phyloP scores from a whole-genome alignment of 1,284 basidiomycete genomes.

The Ceratobasidium papillatum region DNA sequence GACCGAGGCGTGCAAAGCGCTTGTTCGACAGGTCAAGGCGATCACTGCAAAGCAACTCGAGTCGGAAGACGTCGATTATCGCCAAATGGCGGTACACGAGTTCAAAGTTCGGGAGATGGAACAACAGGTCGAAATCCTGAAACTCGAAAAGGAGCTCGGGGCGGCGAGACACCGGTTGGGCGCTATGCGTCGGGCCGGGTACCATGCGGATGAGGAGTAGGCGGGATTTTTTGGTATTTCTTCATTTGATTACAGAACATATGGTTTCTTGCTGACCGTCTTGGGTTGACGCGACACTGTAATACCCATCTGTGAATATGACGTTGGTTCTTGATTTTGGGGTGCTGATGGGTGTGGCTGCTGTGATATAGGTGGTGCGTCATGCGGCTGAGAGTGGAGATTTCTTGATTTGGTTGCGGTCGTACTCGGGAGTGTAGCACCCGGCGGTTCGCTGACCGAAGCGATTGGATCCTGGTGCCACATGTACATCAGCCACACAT shows the following conservation, averaged over 20 bases:
- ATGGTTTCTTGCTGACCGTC: neutral
- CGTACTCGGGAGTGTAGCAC: neutral
- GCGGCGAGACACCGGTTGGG: slow-evolving; percentile 87
- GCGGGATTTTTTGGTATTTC: slow-evolving; percentile 48
- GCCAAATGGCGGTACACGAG: slow-evolving; percentile 91
- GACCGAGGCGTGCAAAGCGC: slow-evolving; percentile 96
- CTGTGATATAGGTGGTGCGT: no score
- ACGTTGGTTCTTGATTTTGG: neutral
- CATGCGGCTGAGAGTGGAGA: neutral
- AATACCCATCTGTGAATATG: slow-evolving; percentile 25
- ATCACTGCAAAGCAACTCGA: slow-evolving; percentile 84
- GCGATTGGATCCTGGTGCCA: neutral
- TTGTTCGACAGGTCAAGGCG: slow-evolving; percentile 96
- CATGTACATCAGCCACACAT: neutral
- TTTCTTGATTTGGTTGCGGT: neutral
- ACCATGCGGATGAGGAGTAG: slow-evolving; percentile 82
- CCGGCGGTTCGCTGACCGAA: neutral
- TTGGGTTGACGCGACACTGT: slow-evolving; percentile 27
- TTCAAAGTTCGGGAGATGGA: slow-evolving; percentile 99
- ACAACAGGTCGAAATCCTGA: slow-evolving; percentile 97
- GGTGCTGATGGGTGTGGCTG: neutral
- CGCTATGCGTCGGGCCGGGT: slow-evolving; percentile 90
- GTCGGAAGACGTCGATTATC: slow-evolving; percentile 88
- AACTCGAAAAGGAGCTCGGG: slow-evolving; percentile 93
- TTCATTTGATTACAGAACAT: neutral